Percentiles rank a stretch among this genome's conserved stretches.
These are phyloP conservation scores for Aspergillus ochraceoroseus DNA, from an alignment of 2,329 filamentous ascomycete species.

Conservation along the genomic window DNA sequence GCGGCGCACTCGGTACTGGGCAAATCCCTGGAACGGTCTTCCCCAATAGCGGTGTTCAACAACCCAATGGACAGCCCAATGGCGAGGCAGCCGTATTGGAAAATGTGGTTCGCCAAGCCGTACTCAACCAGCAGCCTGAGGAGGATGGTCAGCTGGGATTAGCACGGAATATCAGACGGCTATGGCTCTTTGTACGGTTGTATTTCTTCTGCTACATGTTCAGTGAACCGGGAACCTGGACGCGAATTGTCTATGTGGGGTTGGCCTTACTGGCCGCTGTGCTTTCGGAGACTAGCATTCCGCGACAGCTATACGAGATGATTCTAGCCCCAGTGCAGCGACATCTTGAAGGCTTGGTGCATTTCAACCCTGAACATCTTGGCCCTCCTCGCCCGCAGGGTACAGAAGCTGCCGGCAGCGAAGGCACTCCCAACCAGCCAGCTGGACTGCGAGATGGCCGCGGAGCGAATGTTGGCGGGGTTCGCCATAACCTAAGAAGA, in stretches of 20 bases:
- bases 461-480: slow-evolving; percentile 10
- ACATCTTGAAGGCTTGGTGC: slow-evolving; percentile 44
- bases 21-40: slow-evolving; percentile 2
- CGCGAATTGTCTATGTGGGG: slow-evolving; percentile 40
- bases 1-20: slow-evolving; percentile 14
- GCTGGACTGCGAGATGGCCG: slow-evolving; percentile 6
- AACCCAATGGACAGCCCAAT: slow-evolving; percentile 12
- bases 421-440: slow-evolving; percentile 8
- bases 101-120: slow-evolving; percentile 33
- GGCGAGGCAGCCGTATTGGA: slow-evolving; percentile 24
- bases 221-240: slow-evolving; percentile 47
- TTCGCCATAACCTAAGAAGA: slow-evolving; percentile 39
- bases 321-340: slow-evolving; percentile 40
- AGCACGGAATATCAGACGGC: slow-evolving; percentile 41
- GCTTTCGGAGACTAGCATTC: slow-evolving; percentile 41
- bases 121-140: slow-evolving; percentile 27
- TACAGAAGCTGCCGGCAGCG: slow-evolving; percentile 6
- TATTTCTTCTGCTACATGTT: slow-evolving; percentile 58
- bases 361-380: slow-evolving; percentile 26
- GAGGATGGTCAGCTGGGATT: slow-evolving; percentile 34
- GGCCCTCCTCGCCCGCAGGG: slow-evolving; percentile 6
- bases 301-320: slow-evolving; percentile 32
- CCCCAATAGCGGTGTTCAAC: slow-evolving; percentile 6
- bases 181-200: slow-evolving; percentile 57
- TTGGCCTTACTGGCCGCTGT: slow-evolving; percentile 38